A percentile compares a stretch with the other conserved stretches of the same genome.
Conservation (phyloP, 345 rosid genomes). For the Leavenworthia alabamica region DNA sequence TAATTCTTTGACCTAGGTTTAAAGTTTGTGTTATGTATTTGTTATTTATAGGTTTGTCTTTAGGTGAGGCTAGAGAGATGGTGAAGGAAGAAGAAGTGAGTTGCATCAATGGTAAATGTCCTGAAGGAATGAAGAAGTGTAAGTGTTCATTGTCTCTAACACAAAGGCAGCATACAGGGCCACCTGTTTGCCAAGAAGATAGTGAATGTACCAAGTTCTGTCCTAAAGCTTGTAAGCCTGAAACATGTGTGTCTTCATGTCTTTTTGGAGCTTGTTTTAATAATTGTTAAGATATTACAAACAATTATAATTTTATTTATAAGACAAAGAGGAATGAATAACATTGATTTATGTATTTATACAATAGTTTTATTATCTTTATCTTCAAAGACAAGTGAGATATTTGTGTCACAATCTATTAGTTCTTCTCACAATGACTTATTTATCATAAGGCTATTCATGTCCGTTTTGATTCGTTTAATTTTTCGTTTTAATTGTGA, state of each 20-base stretch:
- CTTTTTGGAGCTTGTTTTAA: background rate
- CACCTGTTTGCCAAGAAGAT: background rate
- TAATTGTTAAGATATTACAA: too few species aligned
- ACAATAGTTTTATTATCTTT: too few species aligned
- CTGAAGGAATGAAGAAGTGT: background rate
- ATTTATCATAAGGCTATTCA: too few species aligned
- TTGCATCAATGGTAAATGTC: background rate
- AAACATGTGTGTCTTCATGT: background rate
- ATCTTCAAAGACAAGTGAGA: too few species aligned
- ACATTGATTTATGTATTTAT: too few species aligned
- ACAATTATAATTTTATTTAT: too few species aligned
- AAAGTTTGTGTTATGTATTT: background rate
- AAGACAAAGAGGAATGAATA: too few species aligned
- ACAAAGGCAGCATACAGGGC: too few species aligned
- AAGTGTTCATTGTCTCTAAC: background rate
- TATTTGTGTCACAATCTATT: too few species aligned
- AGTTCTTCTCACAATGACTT: too few species aligned
- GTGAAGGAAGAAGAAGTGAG: background rate
- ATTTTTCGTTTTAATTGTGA: too few species aligned
- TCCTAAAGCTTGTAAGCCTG: background rate
- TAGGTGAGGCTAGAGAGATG: constrained; percentile 18
- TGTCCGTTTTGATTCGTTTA: too few species aligned
- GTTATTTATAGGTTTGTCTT: background rate
- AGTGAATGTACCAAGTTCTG: background rate
- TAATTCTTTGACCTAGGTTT: background rate